Evolutionary conservation across 805 yeast species (phyloP).

Genomic region (Myxozyma geophila): DNA sequence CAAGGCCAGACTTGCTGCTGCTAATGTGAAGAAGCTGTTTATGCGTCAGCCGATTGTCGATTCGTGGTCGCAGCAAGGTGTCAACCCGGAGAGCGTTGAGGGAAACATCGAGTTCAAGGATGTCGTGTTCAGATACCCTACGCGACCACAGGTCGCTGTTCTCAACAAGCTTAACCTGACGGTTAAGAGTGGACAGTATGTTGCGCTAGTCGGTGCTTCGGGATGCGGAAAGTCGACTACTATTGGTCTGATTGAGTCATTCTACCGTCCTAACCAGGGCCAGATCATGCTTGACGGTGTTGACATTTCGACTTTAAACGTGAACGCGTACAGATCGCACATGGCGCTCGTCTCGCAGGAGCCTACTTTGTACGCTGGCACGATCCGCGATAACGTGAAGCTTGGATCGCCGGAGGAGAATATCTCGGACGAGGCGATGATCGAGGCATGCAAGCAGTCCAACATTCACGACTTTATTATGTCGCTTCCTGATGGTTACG

Average conservation of each 20-base stretch:
- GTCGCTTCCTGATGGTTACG: conserved; percentile 58
- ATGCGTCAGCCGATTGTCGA: conserved; percentile 47
- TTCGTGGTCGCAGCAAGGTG: conserved; percentile 43
- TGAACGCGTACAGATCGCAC: conserved; percentile 56
- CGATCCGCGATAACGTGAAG: conserved; percentile 76
- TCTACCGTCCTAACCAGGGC: conserved; percentile 58
- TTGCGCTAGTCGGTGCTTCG: conserved; percentile 90
- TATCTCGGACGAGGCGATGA: conserved; percentile 48
- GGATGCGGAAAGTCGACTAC: conserved; percentile 54
- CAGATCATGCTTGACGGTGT: conserved; percentile 57
- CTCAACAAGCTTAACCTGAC: conserved; percentile 38
- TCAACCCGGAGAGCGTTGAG: conserved; percentile 36
- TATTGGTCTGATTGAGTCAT: conserved; percentile 59
- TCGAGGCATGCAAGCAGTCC: conserved; percentile 55
- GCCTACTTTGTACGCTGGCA: conserved; percentile 69
- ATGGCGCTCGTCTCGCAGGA: conserved; percentile 70
- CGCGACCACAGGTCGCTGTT: conserved; percentile 42
- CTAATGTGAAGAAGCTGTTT: conserved; percentile 44
- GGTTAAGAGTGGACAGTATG: conserved; percentile 77
- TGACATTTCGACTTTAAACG: conserved; percentile 54
- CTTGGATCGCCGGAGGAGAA: conserved; percentile 41
- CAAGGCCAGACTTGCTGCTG: conserved; percentile 49
- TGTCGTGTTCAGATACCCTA: conserved; percentile 43
- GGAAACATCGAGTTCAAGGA: conserved; percentile 62
- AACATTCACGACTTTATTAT: conserved; percentile 57